These are phyloP conservation scores for Didymella sp. DNA, from an alignment of 2,329 filamentous ascomycete genomes.

Conservation along the genomic window DNA sequence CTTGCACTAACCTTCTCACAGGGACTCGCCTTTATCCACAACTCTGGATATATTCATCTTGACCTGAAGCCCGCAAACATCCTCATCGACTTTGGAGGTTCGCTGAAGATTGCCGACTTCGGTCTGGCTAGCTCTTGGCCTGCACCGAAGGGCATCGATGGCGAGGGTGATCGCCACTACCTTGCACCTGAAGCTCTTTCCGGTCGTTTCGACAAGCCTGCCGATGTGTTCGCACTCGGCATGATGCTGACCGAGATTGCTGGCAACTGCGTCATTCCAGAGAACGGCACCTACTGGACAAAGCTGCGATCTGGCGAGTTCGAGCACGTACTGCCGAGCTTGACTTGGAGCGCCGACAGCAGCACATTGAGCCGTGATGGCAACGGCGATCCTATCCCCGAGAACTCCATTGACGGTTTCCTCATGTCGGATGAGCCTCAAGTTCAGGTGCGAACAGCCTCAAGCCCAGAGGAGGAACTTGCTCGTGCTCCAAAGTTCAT, in stretches of 20 bases:
- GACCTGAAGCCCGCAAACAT: constrained; percentile 88
- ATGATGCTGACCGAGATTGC: constrained; percentile 95
- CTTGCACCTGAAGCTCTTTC: constrained; percentile 91
- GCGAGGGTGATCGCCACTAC: constrained; percentile 95
- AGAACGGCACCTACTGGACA: constrained; percentile 91
- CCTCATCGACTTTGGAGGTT: constrained; percentile 80
- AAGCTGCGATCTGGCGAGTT: constrained; percentile 88
- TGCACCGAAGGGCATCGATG: constrained; percentile 76
- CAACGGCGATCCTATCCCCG: constrained; percentile 53
- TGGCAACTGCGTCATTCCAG: constrained; percentile 89
- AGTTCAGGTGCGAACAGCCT: constrained; percentile 38
- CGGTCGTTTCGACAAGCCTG: constrained; percentile 86
- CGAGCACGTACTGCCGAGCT: constrained; percentile 77
- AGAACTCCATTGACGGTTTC: constrained; percentile 35
- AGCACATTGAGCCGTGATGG: constrained; percentile 73
- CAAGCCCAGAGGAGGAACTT: constrained; percentile 59
- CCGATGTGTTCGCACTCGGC: constrained; percentile 92
- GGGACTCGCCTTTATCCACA: constrained; percentile 90
- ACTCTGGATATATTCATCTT: constrained; percentile 83
- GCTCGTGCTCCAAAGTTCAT: constrained; percentile 84
- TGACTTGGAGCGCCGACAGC: constrained; percentile 79
- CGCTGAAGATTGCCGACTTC: constrained; percentile 86
- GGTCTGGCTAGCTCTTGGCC: constrained; percentile 82
- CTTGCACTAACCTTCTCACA: constrained; percentile 52
- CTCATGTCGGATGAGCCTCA: constrained; percentile 50